These are phyloP conservation scores for Mycena sanguinolenta DNA, from an alignment of 768 basidiomycete species.

Conservation along the genomic window DNA sequence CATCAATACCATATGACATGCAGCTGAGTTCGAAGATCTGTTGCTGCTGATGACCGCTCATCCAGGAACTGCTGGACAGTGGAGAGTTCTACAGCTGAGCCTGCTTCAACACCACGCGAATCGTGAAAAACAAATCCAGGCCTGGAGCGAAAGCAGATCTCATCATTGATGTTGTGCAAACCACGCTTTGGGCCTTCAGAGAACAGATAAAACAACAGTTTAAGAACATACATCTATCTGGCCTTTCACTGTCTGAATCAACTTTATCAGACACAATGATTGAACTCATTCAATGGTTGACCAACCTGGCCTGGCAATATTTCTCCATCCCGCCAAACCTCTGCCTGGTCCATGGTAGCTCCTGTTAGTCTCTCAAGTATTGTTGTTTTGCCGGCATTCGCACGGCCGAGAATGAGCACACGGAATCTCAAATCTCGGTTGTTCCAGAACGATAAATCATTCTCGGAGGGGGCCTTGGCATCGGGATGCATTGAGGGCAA, in stretches of 20 bases:
- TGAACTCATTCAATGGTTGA: not conserved
- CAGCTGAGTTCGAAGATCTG: no score
- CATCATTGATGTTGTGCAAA: no score
- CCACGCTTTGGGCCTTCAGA: no score
- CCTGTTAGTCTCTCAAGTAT: no score
- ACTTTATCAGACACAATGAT: not conserved
- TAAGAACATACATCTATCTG: no score
- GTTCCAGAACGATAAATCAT: constrained; percentile 7
- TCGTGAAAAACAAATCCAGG: constrained; percentile 10
- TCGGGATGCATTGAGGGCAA: not conserved
- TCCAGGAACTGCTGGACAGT: not conserved
- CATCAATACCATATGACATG: no score
- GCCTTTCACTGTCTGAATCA: no score
- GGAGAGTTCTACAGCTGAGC: constrained; percentile 1
- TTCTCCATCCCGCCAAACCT: constrained; percentile 2
- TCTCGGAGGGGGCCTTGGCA: not conserved
- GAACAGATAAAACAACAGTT: no score
- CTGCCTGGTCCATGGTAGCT: no score
- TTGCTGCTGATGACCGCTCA: not conserved
- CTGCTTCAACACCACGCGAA: constrained; percentile 7
- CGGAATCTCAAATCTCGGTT: not conserved
- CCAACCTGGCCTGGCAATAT: not conserved
- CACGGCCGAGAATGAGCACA: no score
- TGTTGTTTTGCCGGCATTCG: no score
- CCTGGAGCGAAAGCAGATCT: no score